phyloP scores from a whole-genome alignment of 2,329 filamentous ascomycete genomes.

The Zymoseptoria ardabiliae region DNA sequence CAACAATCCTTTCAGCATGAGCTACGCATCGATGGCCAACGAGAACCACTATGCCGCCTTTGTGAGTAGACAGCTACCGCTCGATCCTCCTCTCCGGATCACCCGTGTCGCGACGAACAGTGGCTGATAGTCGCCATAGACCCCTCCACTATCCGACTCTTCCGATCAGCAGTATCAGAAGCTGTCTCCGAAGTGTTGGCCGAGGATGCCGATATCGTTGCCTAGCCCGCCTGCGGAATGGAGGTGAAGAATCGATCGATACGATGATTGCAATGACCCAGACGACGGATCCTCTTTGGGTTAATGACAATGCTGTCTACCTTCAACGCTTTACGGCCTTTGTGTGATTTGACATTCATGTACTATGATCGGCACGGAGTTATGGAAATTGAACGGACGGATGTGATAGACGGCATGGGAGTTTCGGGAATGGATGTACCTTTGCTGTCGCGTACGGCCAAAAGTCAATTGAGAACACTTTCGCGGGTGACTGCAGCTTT shows the following conservation, averaged over 20 bases:
- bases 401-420: not conserved
- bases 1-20: constrained; percentile 60
- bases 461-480: not conserved
- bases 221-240: constrained; percentile 52
- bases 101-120: constrained; percentile 15
- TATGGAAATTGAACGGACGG: not conserved
- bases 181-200: constrained; percentile 37
- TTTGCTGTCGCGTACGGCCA: not conserved
- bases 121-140: constrained; percentile 45
- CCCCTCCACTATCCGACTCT: constrained; percentile 67
- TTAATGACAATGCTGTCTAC: not conserved
- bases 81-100: constrained; percentile 12
- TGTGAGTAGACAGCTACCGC: constrained; percentile 45
- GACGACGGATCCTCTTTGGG: not conserved
- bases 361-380: not conserved
- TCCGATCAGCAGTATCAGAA: constrained; percentile 55
- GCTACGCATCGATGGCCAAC: constrained; percentile 55
- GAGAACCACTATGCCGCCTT: constrained; percentile 51
- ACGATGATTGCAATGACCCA: not conserved
- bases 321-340: not conserved
- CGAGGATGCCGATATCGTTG: constrained; percentile 64
- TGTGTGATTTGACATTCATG: not conserved
- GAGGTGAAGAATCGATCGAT: not conserved
- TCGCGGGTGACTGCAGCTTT: not conserved
- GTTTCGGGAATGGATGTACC: not conserved